Percentiles rank a stretch among this genome's conserved stretches.
Conservation (phyloP, 345 rosid genomes). For the Dimocarpus longan region DNA sequence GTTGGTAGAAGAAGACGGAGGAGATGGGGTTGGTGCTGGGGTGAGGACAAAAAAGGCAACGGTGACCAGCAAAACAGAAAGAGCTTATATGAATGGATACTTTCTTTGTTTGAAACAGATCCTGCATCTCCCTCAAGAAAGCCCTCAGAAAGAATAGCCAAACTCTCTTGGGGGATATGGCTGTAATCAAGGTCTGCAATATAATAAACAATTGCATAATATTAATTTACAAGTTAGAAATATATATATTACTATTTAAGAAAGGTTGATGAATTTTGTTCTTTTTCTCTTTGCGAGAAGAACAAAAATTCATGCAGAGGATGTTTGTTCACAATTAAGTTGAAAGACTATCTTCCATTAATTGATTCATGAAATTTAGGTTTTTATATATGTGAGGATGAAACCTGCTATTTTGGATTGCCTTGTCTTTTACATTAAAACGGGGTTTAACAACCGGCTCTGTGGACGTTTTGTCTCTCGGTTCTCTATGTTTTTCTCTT, state of each 20-base stretch:
- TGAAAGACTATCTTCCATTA: not conserved
- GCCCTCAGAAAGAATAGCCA: constrained; percentile 85
- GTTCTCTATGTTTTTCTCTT: not conserved
- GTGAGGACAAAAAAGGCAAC: too few species aligned
- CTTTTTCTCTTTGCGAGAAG: not conserved
- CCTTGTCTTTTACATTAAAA: not conserved
- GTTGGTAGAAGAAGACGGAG: too few species aligned
- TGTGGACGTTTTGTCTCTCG: not conserved
- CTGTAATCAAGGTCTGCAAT: constrained; percentile 74
- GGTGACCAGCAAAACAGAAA: too few species aligned
- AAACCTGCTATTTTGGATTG: not conserved
- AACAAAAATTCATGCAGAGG: not conserved
- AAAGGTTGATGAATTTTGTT: not conserved
- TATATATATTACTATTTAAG: not conserved
- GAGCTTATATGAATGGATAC: too few species aligned
- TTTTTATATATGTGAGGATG: not conserved
- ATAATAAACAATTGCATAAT: not conserved
- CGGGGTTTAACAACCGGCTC: not conserved
- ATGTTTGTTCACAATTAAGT: not conserved
- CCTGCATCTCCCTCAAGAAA: constrained; percentile 55
- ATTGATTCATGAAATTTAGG: not conserved
- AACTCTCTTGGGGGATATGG: constrained; percentile 81
- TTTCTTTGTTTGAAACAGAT: constrained; percentile 29
- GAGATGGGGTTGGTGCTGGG: too few species aligned
- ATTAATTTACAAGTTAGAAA: not conserved